These are phyloP conservation scores for Torulaspora globosa DNA, from an alignment of 1,139 yeast genomes.

Conservation along the genomic window DNA sequence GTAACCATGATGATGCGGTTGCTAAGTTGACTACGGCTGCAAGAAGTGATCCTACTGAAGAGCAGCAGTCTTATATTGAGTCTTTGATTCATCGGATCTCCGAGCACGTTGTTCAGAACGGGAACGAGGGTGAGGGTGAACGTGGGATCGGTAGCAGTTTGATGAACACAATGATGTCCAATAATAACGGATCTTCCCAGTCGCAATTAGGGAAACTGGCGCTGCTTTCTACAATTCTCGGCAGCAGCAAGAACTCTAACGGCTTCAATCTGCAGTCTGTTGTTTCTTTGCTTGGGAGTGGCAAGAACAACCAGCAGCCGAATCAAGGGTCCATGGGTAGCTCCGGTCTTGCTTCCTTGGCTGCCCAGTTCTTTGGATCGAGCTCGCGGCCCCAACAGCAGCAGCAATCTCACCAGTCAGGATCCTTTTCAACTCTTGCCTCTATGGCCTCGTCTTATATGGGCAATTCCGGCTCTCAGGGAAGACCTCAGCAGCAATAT, in stretches of 20 bases:
- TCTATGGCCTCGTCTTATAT: constrained; percentile 10
- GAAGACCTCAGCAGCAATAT: constrained; percentile 8
- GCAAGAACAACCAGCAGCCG: constrained; percentile 11
- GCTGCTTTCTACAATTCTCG: constrained; percentile 27
- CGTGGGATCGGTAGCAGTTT: constrained; percentile 29
- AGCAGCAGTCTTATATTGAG: constrained; percentile 29
- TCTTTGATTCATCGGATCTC: constrained; percentile 23
- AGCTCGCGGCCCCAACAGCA: constrained; percentile 9
- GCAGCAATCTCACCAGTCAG: constrained; percentile 7
- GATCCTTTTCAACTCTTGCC: constrained; percentile 2
- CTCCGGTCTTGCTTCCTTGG: constrained; percentile 26
- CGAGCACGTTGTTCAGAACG: constrained; percentile 24
- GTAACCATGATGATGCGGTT: constrained; percentile 31
- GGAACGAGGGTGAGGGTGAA: constrained; percentile 13
- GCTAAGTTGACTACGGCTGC: constrained; percentile 31
- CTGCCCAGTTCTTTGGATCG: constrained; percentile 24
- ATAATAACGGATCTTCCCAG: constrained; percentile 27
- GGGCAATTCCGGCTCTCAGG: constrained; percentile 9
- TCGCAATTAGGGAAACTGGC: constrained; percentile 34
- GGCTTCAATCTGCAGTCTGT: constrained; percentile 27
- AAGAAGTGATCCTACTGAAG: constrained; percentile 24
- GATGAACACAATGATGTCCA: constrained; percentile 23
- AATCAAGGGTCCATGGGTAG: constrained; percentile 19
- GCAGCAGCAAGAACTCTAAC: constrained; percentile 14
- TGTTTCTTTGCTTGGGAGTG: constrained; percentile 23